phyloP scores from a whole-genome alignment of 2,329 filamentous ascomycete species.

The Venturiaceae sp. region DNA sequence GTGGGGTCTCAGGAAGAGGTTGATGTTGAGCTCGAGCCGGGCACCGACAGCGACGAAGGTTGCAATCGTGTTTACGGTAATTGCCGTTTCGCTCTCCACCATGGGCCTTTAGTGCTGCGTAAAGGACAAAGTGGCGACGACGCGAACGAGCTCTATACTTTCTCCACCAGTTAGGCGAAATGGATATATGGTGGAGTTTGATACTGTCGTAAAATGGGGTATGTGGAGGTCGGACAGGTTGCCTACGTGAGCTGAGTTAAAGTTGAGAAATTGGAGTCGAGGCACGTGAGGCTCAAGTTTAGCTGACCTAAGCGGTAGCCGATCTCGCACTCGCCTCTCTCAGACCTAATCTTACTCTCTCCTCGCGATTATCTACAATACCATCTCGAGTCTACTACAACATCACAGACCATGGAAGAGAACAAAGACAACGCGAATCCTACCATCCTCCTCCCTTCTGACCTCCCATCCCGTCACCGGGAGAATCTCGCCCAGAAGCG shows the following conservation, averaged over 20 bases:
- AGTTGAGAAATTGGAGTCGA: too few species aligned
- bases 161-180: background rate
- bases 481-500: slow-evolving; percentile 26
- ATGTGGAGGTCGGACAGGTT: too few species aligned
- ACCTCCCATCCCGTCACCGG: slow-evolving; percentile 71
- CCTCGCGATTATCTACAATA: too few species aligned
- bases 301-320: too few species aligned
- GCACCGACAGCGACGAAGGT: background rate
- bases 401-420: slow-evolving; percentile 15
- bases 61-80: background rate
- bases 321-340: too few species aligned
- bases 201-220: too few species aligned
- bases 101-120: background rate
- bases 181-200: background rate
- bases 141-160: too few species aligned
- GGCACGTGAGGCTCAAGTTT: too few species aligned
- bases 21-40: background rate
- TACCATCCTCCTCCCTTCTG: slow-evolving; percentile 77
- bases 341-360: too few species aligned
- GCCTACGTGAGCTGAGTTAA: too few species aligned
- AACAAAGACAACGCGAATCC: slow-evolving; percentile 75
- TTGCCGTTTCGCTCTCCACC: background rate
- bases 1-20: background rate
- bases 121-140: background rate
- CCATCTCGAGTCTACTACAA: background rate